Evolutionary conservation across 164 flowering plant species (phyloP).

Genomic region (Amborella trichopoda): DNA sequence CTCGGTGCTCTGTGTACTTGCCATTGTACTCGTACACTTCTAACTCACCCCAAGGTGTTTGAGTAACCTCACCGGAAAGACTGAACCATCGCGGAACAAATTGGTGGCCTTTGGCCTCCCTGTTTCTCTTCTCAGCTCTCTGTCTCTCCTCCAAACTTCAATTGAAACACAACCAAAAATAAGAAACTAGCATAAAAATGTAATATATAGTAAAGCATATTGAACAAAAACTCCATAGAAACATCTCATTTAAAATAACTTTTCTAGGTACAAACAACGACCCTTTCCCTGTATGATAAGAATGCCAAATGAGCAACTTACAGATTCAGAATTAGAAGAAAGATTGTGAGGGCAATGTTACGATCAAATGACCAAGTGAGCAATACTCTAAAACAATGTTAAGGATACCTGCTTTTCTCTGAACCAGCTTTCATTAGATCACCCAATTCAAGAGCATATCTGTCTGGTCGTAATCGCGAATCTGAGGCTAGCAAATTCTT

Average conservation of each 20-base stretch:
- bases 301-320: too few species aligned
- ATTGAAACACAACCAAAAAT: too few species aligned
- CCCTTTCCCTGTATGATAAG: too few species aligned
- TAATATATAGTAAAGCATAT: too few species aligned
- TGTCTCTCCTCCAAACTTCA: conserved; percentile 81
- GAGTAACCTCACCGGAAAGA: conserved; percentile 33
- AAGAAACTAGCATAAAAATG: too few species aligned
- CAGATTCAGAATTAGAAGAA: too few species aligned
- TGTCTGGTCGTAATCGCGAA: conserved; percentile 82
- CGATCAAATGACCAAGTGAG: too few species aligned
- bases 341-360: too few species aligned
- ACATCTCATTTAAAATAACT: too few species aligned
- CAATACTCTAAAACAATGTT: neutral
- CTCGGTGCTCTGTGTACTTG: conserved; percentile 54
- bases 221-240: too few species aligned
- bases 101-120: conserved; percentile 57
- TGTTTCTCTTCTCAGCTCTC: conserved; percentile 67
- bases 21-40: conserved; percentile 70
- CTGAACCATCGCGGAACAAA: conserved; percentile 76
- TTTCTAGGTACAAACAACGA: too few species aligned
- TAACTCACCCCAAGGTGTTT: conserved; percentile 88
- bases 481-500: conserved; percentile 76
- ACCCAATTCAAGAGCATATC: conserved; percentile 75
- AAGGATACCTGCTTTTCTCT: conserved; percentile 66
- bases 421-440: conserved; percentile 64